Base-by-base conservation (phyloP, 2,329 filamentous ascomycete species). In the Stromatinia cepivora region DNA sequence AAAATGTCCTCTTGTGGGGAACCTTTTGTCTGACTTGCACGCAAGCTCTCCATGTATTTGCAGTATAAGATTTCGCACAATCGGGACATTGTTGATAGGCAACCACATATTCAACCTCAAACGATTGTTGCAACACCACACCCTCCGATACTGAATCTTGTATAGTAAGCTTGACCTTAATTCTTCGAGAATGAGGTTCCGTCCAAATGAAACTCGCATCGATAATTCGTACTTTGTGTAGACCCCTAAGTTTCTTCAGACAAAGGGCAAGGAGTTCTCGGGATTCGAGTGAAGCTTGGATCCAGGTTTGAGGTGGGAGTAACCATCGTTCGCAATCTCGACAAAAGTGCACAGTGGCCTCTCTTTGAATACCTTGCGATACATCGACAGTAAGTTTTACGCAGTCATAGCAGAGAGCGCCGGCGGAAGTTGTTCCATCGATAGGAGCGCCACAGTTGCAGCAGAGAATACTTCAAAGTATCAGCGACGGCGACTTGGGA, bases 171-270 rank as follows among this genome's bases (percentile, higher is more conserved):
- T 97, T 97, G 80, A 98, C 90, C 82, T 94, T 96, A 73, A 98
- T 86, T 79, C 95, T 86, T 78, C 93, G 86, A 76, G 94, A 97
- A 82, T 99, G 95, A 15, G 95, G 94, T 81, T 99, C 95, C 1
- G 95, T 99, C 95, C 95, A 99, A 78, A 98, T 92, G 79, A 98
- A 99, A 76, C 89, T 92, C 59, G 95, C 95, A 79, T 99, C 95
- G 77, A 97, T 94, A 77, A 99, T 95, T 71, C 95, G 87, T 74
- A 97, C 92, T 83, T 95, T 97, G 79, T 90, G 88, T 72, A 99
- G 82, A 42, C 94, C 94, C 73, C 92, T 86, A 72, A 99, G 82
- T 80, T 95, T 96, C 78, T 93, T 90, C 74, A 99, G 84, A 81
- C 95, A 99, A 59, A 99, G 83, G 8, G 95, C 94, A 66, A 99